A percentile compares a stretch with the other conserved stretches of the same genome.
phyloP scores from a whole-genome alignment of 805 yeast genomes.

The Candida arabinofermentans region DNA sequence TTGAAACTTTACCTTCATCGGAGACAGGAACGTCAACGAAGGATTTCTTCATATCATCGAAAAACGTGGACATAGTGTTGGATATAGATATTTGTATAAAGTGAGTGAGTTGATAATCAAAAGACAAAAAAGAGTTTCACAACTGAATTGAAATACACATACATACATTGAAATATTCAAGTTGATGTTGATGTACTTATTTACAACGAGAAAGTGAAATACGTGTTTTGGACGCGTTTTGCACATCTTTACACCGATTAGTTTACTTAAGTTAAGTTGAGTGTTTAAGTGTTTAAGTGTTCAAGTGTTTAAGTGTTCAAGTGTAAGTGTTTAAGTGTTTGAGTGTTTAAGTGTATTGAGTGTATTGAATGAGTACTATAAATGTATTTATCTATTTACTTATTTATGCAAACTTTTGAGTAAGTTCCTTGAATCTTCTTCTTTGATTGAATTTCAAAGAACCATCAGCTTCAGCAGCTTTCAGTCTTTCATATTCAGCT shows the following conservation, averaged over 20 bases:
- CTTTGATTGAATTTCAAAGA: slow-evolving; percentile 16
- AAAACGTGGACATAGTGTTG: slow-evolving; percentile 73
- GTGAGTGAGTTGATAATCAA: no score
- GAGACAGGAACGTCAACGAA: slow-evolving; percentile 70
- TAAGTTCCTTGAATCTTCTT: slow-evolving; percentile 14
- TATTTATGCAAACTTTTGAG: slow-evolving; percentile 4
- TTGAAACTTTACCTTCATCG: slow-evolving; percentile 62
- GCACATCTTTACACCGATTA: no score
- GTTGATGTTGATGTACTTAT: background rate
- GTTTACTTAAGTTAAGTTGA: no score
- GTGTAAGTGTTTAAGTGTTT: no score
- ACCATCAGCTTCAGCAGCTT: slow-evolving; percentile 11
- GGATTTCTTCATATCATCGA: slow-evolving; percentile 71
- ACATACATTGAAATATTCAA: background rate
- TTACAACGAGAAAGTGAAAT: background rate
- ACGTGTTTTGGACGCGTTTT: no score
- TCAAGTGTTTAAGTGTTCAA: no score
- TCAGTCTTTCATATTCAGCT: slow-evolving; percentile 15
- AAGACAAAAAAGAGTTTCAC: no score
- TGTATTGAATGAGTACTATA: no score
- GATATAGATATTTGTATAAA: no score
- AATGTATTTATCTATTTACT: background rate
- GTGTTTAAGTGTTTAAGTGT: no score
- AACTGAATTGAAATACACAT: no score
- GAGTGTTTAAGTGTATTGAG: no score